phyloP scores from a whole-genome alignment of 495 filamentous ascomycete genomes.

The Penicillium angulare region DNA sequence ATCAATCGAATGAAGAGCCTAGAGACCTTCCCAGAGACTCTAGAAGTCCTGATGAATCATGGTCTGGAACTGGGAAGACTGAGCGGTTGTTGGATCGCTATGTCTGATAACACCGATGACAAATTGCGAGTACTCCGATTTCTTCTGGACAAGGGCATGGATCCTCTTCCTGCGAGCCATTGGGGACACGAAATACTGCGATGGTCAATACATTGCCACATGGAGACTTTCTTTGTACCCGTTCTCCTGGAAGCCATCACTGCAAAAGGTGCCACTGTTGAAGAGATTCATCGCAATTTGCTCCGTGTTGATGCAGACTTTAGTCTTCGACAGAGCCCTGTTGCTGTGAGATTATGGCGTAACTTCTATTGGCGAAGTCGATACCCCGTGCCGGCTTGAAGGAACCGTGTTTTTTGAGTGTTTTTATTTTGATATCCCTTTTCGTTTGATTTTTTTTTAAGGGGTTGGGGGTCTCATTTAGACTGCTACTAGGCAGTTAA shows the following conservation, averaged over 20 bases:
- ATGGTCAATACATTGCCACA: neutral
- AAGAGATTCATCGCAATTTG: neutral
- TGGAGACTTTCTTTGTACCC: neutral
- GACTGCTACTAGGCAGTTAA: no score
- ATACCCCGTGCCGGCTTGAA: neutral
- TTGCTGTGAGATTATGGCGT: neutral
- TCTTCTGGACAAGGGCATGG: neutral
- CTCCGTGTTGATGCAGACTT: neutral
- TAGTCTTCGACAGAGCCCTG: neutral
- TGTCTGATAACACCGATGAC: neutral
- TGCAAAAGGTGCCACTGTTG: neutral
- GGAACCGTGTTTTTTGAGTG: no score
- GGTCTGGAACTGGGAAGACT: neutral
- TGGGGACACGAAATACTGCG: neutral
- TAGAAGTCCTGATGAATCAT: neutral
- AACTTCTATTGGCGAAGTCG: neutral
- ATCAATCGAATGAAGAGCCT: neutral
- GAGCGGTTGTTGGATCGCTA: neutral
- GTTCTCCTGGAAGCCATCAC: neutral
- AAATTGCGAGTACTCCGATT: neutral
- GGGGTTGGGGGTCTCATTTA: no score
- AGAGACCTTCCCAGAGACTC: neutral
- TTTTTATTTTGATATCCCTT: no score
- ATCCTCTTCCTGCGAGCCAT: neutral
- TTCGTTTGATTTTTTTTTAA: no score